These are phyloP conservation scores for Leccinum rimulosum DNA, from an alignment of 768 basidiomycete species.

Conservation along the genomic window DNA sequence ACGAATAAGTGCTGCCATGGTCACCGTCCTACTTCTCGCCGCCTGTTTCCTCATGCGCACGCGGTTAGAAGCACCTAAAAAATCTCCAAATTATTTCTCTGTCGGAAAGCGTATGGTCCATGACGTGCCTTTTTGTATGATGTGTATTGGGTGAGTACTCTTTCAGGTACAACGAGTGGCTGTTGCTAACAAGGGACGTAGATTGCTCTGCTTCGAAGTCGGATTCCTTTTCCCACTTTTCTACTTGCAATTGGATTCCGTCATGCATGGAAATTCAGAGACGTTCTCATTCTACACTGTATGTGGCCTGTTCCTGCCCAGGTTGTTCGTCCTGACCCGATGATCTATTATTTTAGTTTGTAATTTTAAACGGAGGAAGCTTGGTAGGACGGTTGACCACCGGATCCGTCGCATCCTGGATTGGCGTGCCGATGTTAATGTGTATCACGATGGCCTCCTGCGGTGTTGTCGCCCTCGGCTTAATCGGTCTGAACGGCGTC, in stretches of 20 bases:
- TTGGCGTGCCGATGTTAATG: conserved; percentile 46
- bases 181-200: neutral
- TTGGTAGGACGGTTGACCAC: conserved; percentile 39
- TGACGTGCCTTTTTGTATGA: neutral
- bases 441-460: conserved; percentile 33
- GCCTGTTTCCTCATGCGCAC: conserved; percentile 4
- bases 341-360: conserved; percentile 31
- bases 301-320: neutral
- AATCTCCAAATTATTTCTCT: neutral
- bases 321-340: too few species aligned
- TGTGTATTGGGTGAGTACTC: neutral
- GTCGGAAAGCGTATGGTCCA: neutral
- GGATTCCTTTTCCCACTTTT: conserved; percentile 44
- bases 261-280: neutral
- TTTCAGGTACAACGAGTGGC: neutral
- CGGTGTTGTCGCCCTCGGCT: conserved; percentile 23
- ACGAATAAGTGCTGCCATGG: conserved; percentile 20
- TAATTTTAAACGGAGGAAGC: conserved; percentile 51
- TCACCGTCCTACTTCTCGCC: conserved; percentile 35
- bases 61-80: neutral
- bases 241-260: neutral
- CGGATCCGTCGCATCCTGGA: conserved; percentile 30
- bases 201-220: conserved; percentile 28
- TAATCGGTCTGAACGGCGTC: conserved; percentile 27
- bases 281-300: conserved; percentile 54